phyloP scores from a whole-genome alignment of 495 filamentous ascomycete species.

The Aspergillus baeticus region DNA sequence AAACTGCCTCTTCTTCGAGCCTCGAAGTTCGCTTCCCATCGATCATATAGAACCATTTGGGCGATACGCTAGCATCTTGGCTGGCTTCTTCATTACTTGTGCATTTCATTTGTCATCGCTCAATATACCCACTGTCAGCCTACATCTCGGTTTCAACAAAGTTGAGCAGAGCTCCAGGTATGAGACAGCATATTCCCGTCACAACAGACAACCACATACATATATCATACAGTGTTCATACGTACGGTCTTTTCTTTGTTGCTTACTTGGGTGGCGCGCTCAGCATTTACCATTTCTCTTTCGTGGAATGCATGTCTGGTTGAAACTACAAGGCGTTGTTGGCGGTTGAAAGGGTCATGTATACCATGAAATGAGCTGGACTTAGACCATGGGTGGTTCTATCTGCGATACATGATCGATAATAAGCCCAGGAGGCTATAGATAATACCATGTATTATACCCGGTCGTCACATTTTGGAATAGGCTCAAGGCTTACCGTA shows the following conservation, averaged over 20 bases:
- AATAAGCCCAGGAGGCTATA: constrained; percentile 15
- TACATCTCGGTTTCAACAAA: neutral
- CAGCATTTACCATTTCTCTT: constrained; percentile 10
- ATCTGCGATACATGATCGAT: constrained; percentile 24
- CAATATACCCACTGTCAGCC: neutral
- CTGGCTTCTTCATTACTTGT: constrained; percentile 3
- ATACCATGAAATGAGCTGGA: constrained; percentile 26
- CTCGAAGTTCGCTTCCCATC: neutral
- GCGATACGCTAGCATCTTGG: neutral
- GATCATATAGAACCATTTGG: constrained; percentile 4
- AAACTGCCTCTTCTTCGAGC: neutral
- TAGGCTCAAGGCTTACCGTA: no score
- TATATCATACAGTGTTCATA: neutral
- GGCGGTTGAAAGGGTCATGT: constrained; percentile 13
- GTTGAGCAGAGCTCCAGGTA: neutral
- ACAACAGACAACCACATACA: neutral
- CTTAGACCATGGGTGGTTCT: constrained; percentile 22
- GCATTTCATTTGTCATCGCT: neutral
- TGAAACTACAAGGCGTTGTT: constrained; percentile 11
- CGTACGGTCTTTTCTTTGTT: constrained; percentile 3
- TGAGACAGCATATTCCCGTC: neutral
- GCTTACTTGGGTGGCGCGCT: constrained; percentile 13
- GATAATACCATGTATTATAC: constrained; percentile 19
- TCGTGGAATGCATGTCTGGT: neutral
- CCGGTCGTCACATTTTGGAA: no score